Evolutionary conservation across 805 yeast species (phyloP).

Genomic region (Saturnispora bothae): DNA sequence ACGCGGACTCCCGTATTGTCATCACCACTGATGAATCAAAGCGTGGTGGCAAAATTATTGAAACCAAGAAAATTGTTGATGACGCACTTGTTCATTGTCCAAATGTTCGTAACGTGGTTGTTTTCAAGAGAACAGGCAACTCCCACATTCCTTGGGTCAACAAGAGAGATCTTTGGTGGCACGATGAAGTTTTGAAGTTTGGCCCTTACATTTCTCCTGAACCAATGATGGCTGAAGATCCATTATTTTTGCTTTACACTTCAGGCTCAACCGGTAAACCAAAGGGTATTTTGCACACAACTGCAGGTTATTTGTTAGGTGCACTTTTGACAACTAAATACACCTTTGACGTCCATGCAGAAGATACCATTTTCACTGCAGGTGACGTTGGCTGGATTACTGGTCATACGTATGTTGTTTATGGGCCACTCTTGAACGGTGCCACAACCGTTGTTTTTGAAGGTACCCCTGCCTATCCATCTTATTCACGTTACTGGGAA

Average conservation of each 20-base stretch:
- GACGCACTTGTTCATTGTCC: constrained; percentile 65
- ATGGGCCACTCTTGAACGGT: constrained; percentile 71
- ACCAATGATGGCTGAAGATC: constrained; percentile 71
- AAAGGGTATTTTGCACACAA: constrained; percentile 74
- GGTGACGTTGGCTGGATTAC: constrained; percentile 92
- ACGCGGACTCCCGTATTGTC: constrained; percentile 61
- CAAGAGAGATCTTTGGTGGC: constrained; percentile 71
- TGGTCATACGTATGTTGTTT: constrained; percentile 75
- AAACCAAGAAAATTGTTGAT: constrained; percentile 74
- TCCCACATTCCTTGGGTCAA: constrained; percentile 36
- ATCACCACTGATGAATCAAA: constrained; percentile 75
- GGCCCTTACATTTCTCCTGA: constrained; percentile 64
- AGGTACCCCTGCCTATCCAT: constrained; percentile 83
- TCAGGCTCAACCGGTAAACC: constrained; percentile 87
- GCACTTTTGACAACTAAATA: constrained; percentile 67
- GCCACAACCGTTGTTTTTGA: constrained; percentile 74
- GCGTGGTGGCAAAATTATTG: constrained; percentile 74
- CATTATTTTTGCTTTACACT: constrained; percentile 70
- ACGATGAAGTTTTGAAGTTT: constrained; percentile 54
- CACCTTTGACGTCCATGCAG: constrained; percentile 63
- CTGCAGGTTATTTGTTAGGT: constrained; percentile 70
- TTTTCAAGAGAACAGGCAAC: constrained; percentile 64
- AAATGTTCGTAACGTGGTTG: constrained; percentile 57
- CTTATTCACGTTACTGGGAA: constrained; percentile 71
- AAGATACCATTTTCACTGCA: constrained; percentile 72